Base-by-base conservation (phyloP, 2,329 filamentous ascomycete species). In the Aspergillus neotritici region DNA sequence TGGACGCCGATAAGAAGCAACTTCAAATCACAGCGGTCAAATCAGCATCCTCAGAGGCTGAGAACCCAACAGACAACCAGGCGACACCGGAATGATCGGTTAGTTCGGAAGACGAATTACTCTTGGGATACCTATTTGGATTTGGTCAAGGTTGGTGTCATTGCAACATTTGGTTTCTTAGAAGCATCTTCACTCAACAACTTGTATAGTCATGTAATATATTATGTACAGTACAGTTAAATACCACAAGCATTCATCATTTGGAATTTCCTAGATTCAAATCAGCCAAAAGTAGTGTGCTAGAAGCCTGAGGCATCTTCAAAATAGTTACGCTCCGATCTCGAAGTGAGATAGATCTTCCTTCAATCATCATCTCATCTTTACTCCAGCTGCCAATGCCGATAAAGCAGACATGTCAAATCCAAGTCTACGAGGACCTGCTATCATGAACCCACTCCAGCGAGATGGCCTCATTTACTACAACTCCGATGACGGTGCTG, bases 1-100 rank as follows among this genome's bases (percentile, higher is more conserved):
- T 95, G 45, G 83, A 79, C 41, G 76, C 79, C 10, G 80, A 82
- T 47, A 76, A 74, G 29, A 69, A 73, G 33, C 78, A 77, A 0
- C 63, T 88, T 41, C 73, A 78, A 31, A 73, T 86, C 39, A 48
- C 52, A 10, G 34, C 57, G 17, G 54, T 60, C 42, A 51, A 43
- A 35, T 12, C 21, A 16, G 43, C 36, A 29, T 43, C 31, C 3
- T 16, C 33, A 12, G 43, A 52, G 33, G 29, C 30, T 32, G 48
- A 48, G 41, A 43, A 46, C 4, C 21, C 39, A 25, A 25, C 21
- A 25, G 21, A 25, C 7, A 25, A 25, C 21, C 7, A 25, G 21
- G 21, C 9, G 21, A 8, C 9, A 8, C 21, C 21, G 21, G 21
- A 25, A 25, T 25, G 21, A 25, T 25, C 7, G 21, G 21, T 25